These are phyloP conservation scores for Centella asiatica DNA, from an alignment of 129 eudicot species.

Conservation along the genomic window DNA sequence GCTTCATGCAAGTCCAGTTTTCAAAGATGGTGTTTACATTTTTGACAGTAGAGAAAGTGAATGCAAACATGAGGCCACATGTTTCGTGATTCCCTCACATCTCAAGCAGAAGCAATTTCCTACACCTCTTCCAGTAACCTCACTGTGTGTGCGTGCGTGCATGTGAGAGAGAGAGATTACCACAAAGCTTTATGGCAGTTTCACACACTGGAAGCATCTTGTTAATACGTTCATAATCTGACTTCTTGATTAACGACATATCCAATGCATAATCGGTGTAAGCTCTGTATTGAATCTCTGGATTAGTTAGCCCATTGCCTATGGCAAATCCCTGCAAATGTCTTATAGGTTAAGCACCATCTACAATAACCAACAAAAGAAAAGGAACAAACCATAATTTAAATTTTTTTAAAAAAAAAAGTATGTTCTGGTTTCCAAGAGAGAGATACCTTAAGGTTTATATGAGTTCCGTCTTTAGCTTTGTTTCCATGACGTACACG, in stretches of 20 bases:
- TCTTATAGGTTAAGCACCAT: slow-evolving; percentile 2
- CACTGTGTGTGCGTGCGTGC: not conserved
- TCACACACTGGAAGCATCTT: slow-evolving; percentile 68
- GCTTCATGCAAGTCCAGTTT: no score
- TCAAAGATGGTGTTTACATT: no score
- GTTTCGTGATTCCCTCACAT: no score
- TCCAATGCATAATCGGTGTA: slow-evolving; percentile 90
- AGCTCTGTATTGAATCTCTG: slow-evolving; percentile 79
- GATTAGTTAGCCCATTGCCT: slow-evolving; percentile 96
- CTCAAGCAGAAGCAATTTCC: no score
- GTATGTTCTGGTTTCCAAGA: no score
- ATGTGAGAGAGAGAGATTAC: slow-evolving; percentile 25
- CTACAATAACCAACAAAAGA: slow-evolving; percentile 1
- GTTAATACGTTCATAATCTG: slow-evolving; percentile 65
- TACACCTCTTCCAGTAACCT: no score
- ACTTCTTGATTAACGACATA: slow-evolving; percentile 51
- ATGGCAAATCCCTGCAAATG: slow-evolving; percentile 88
- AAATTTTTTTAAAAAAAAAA: not conserved
- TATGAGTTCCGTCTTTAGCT: slow-evolving; percentile 71
- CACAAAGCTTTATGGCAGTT: slow-evolving; percentile 80
- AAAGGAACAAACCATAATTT: not conserved
- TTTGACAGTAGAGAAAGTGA: no score
- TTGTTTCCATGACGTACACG: slow-evolving; percentile 85
- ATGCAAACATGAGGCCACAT: no score
- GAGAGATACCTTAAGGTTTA: slow-evolving; percentile 61